A percentile compares a stretch with the other conserved stretches of the same genome.
phyloP scores from a whole-genome alignment of 768 basidiomycete species.

The Termitomyces eurrhizus region DNA sequence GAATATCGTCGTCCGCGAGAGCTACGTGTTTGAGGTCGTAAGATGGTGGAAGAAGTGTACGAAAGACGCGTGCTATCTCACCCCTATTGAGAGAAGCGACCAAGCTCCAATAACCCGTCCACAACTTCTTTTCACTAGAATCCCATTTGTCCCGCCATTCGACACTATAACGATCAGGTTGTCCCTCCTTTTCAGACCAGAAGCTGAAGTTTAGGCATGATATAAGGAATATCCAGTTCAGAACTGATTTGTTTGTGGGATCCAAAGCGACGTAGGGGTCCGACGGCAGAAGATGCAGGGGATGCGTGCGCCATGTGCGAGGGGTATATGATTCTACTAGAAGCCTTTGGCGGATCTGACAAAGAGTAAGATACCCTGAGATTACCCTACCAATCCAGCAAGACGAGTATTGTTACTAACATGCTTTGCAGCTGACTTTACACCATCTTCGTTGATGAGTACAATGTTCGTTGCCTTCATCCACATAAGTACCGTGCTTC shows the following conservation, averaged over 20 bases:
- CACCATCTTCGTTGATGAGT: slow-evolving; percentile 53
- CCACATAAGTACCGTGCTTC: background rate
- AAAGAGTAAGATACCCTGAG: background rate
- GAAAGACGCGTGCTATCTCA: slow-evolving; percentile 21
- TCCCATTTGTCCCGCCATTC: slow-evolving; percentile 73
- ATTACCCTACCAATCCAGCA: slow-evolving; percentile 2
- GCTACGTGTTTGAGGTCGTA: slow-evolving; percentile 38
- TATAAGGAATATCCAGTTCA: slow-evolving; percentile 89
- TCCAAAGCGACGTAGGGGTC: slow-evolving; percentile 55
- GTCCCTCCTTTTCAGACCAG: slow-evolving; percentile 73
- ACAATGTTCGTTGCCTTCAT: slow-evolving; percentile 58
- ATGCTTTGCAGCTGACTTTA: slow-evolving; percentile 61
- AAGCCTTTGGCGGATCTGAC: slow-evolving; percentile 62
- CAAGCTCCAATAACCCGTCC: slow-evolving; percentile 87
- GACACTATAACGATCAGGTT: slow-evolving; percentile 64
- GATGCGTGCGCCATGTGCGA: slow-evolving; percentile 76
- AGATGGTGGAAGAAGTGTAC: slow-evolving; percentile 3
- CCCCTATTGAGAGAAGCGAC: slow-evolving; percentile 83
- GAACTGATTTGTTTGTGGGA: slow-evolving; percentile 49
- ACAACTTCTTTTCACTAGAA: slow-evolving; percentile 43
- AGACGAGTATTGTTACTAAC: slow-evolving; percentile 32
- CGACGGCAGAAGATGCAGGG: slow-evolving; percentile 68
- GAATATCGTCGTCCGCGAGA: slow-evolving; percentile 65
- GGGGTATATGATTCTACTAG: slow-evolving; percentile 67
- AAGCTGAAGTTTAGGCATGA: slow-evolving; percentile 86